A percentile compares a stretch with the other conserved stretches of the same genome.
phyloP scores from a whole-genome alignment of 305 asterid genomes.

The Andrographis paniculata region DNA sequence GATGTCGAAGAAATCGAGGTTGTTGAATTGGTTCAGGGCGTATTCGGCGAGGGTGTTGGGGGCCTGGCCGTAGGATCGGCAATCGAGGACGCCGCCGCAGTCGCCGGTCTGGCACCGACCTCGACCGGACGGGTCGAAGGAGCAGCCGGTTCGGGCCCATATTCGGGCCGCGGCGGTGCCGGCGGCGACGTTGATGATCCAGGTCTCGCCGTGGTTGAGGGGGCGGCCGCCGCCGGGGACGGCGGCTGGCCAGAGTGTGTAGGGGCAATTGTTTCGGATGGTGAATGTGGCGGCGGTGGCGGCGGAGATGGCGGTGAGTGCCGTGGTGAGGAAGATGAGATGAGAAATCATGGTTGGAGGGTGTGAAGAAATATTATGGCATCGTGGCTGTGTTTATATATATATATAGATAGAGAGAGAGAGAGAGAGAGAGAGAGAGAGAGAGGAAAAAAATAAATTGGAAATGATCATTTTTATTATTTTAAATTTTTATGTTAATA shows the following conservation, averaged over 20 bases:
- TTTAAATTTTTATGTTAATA: no score
- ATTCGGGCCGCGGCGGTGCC: not conserved
- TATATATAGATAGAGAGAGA: no score
- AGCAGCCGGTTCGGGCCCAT: not conserved
- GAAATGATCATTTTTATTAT: no score
- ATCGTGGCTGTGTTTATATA: no score
- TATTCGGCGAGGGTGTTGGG: slow-evolving; percentile 24
- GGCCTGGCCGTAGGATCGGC: not conserved
- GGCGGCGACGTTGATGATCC: slow-evolving; percentile 18
- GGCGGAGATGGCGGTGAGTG: slow-evolving; percentile 10
- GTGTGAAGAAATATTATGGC: no score
- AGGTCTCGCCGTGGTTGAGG: slow-evolving; percentile 23
- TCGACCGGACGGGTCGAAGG: not conserved
- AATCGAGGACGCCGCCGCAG: not conserved
- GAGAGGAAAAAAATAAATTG: no score
- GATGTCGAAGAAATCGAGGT: slow-evolving; percentile 35
- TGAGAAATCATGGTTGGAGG: not conserved
- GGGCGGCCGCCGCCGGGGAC: slow-evolving; percentile 33
- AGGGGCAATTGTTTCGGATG: slow-evolving; percentile 35
- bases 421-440: no score
- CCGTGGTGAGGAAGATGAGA: slow-evolving; percentile 14
- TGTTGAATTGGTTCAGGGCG: slow-evolving; percentile 25
- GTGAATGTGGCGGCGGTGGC: slow-evolving; percentile 24
- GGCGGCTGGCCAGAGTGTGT: slow-evolving; percentile 37
- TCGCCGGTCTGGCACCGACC: not conserved